These are phyloP conservation scores for Citrus inodora DNA, from an alignment of 345 rosid species.

Conservation along the genomic window DNA sequence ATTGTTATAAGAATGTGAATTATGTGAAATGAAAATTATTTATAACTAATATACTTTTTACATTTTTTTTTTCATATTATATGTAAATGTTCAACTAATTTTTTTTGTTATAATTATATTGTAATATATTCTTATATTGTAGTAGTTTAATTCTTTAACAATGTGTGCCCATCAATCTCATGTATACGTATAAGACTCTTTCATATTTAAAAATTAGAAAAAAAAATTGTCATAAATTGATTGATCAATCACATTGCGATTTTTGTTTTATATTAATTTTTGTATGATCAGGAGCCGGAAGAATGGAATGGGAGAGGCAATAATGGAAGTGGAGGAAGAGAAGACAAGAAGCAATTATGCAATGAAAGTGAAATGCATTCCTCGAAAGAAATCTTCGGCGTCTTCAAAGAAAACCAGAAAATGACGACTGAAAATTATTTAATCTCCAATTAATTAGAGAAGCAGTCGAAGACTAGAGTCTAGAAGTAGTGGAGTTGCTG, in stretches of 20 bases:
- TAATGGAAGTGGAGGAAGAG: constrained; percentile 22
- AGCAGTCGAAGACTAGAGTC: neutral
- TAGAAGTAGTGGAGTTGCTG: neutral
- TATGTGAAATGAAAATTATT: too few relatives aligned
- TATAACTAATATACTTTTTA: neutral
- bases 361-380: constrained; percentile 62
- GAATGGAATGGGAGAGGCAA: constrained; percentile 16
- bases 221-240: neutral
- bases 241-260: neutral
- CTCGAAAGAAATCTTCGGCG: constrained; percentile 45
- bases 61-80: neutral
- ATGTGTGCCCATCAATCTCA: neutral
- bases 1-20: too few relatives aligned
- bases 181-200: too few relatives aligned
- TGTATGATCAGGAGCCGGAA: constrained; percentile 30
- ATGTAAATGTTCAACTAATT: too few relatives aligned
- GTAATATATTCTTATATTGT: too few relatives aligned
- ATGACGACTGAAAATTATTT: constrained; percentile 6
- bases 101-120: too few relatives aligned
- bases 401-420: constrained; percentile 46
- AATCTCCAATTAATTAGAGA: neutral
- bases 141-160: neutral
- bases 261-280: neutral
- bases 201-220: too few relatives aligned
- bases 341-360: constrained; percentile 22